A percentile compares a stretch with the other conserved stretches of the same genome.
Evolutionary conservation across 2,329 filamentous ascomycete genomes (phyloP).

Genomic region (Talaromyces amestolkiae): DNA sequence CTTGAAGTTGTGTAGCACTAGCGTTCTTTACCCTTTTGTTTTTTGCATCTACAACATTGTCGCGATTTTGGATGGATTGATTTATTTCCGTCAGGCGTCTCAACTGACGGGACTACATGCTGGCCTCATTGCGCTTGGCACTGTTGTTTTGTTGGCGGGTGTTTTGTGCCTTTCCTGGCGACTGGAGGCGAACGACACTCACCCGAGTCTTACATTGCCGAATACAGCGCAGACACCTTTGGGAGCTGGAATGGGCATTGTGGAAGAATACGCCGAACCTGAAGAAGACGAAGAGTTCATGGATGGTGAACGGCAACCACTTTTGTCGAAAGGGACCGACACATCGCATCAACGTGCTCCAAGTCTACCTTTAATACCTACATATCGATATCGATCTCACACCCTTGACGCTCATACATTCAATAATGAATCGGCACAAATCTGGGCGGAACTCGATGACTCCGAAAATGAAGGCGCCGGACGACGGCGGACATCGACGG

Average conservation of each 20-base stretch:
- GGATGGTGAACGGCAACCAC: slow-evolving; percentile 40
- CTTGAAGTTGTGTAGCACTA: slow-evolving; percentile 91
- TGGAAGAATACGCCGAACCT: slow-evolving; percentile 53
- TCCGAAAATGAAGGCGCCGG: slow-evolving; percentile 47
- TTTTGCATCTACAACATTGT: slow-evolving; percentile 99
- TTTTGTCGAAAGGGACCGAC: slow-evolving; percentile 32
- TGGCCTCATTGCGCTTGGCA: slow-evolving; percentile 73
- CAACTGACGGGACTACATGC: slow-evolving; percentile 73
- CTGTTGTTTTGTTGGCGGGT: slow-evolving; percentile 77
- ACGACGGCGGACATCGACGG: neutral
- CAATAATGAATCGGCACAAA: slow-evolving; percentile 70
- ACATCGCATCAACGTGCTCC: slow-evolving; percentile 35
- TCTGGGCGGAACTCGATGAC: slow-evolving; percentile 86
- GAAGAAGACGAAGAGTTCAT: slow-evolving; percentile 41
- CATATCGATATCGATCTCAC: slow-evolving; percentile 47
- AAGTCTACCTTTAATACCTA: slow-evolving; percentile 31
- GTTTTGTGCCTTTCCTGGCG: slow-evolving; percentile 93
- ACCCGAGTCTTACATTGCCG: slow-evolving; percentile 35
- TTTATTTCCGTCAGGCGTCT: slow-evolving; percentile 90
- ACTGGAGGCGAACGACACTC: slow-evolving; percentile 63
- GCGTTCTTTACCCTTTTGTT: slow-evolving; percentile 90
- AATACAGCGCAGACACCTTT: slow-evolving; percentile 66
- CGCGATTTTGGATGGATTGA: slow-evolving; percentile 92
- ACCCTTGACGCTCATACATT: slow-evolving; percentile 51
- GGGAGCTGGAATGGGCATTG: slow-evolving; percentile 76